Evolutionary conservation across 306 rosid genomes (phyloP).

Genomic region (Abrus precatorius): DNA sequence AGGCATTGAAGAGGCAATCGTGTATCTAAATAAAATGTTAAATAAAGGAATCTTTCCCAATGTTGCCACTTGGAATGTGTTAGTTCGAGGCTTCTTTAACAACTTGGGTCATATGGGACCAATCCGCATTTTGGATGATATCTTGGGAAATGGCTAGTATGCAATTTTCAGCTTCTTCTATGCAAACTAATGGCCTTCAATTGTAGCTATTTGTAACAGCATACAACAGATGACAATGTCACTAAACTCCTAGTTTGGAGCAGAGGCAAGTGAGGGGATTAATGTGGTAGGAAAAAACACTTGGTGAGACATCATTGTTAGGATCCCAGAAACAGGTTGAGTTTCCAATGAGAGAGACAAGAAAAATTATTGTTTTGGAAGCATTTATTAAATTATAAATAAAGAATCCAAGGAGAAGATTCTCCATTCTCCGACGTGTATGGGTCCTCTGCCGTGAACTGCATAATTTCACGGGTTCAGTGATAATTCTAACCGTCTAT

Average conservation of each 20-base stretch:
- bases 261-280: constrained; percentile 17
- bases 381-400: background rate
- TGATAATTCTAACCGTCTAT: too few species aligned
- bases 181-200: background rate
- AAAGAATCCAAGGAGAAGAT: background rate
- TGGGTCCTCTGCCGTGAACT: too few species aligned
- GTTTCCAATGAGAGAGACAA: background rate
- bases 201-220: constrained; percentile 25
- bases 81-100: constrained; percentile 78
- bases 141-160: constrained; percentile 56
- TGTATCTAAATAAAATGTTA: constrained; percentile 74
- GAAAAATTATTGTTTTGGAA: background rate
- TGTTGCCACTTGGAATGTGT: constrained; percentile 73
- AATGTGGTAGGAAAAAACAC: background rate
- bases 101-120: constrained; percentile 86
- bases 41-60: constrained; percentile 72
- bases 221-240: constrained; percentile 25
- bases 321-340: background rate
- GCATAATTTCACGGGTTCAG: too few species aligned
- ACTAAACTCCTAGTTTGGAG: background rate
- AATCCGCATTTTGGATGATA: constrained; percentile 72
- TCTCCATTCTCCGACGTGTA: background rate
- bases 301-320: background rate
- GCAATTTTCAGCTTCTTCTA: constrained; percentile 25
- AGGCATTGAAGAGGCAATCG: constrained; percentile 72